phyloP scores from a whole-genome alignment of 345 rosid species.

The Eucalyptus sp. region DNA sequence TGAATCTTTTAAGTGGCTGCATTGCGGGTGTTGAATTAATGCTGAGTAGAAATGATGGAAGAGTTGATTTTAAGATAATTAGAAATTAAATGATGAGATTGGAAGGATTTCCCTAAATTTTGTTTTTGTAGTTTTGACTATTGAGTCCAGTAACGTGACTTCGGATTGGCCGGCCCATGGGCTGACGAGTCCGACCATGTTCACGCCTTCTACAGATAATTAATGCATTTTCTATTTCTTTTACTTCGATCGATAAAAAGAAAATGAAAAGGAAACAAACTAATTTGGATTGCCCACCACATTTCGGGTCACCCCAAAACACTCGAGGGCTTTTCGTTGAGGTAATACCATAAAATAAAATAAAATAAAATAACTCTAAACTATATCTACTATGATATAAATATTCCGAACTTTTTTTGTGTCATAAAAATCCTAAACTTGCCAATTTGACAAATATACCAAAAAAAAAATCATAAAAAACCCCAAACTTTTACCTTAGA shows the following conservation, averaged over 20 bases:
- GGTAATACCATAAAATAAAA: too few relatives aligned
- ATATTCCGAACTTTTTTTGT: too few relatives aligned
- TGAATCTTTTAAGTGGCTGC: neutral
- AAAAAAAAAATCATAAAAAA: neutral
- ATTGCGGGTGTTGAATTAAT: neutral
- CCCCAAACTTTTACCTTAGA: neutral
- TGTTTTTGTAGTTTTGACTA: neutral
- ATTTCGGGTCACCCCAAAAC: neutral
- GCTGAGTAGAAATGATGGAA: neutral
- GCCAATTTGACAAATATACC: neutral
- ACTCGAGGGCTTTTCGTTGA: neutral
- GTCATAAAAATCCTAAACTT: neutral
- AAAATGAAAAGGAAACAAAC: neutral
- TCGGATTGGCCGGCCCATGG: neutral
- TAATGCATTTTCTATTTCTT: neutral
- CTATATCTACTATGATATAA: too few relatives aligned
- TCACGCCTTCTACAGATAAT: neutral
- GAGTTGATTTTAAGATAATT: neutral
- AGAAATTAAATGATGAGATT: neutral
- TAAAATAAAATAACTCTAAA: too few relatives aligned
- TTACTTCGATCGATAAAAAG: neutral
- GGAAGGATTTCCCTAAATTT: neutral
- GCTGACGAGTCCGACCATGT: neutral
- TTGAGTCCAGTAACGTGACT: neutral
- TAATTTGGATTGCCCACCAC: neutral